Evolutionary conservation across 495 filamentous ascomycete genomes (phyloP).

Genomic region (Staphylotrichum tortipilum): DNA sequence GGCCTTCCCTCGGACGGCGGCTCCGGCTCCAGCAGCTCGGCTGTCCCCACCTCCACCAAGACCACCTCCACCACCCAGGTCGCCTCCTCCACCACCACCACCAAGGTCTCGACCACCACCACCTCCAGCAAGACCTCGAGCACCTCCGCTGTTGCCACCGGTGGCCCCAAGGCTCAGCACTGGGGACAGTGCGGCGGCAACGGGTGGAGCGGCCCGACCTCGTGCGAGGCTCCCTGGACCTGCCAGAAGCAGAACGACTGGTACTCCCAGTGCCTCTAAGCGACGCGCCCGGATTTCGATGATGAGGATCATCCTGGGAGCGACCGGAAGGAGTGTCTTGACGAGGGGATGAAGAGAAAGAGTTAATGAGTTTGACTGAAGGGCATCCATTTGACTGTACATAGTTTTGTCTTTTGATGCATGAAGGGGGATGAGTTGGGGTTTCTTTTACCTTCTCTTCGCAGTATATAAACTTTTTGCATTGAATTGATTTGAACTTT

Average conservation of each 20-base stretch:
- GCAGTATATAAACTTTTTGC: conserved; percentile 16
- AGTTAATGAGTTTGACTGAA: not conserved
- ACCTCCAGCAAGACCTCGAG: conserved; percentile 8
- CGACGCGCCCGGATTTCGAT: not conserved
- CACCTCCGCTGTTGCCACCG: conserved; percentile 11
- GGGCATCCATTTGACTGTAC: conserved; percentile 11
- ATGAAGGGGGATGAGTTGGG: conserved; percentile 6
- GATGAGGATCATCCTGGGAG: not conserved
- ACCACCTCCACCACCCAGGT: conserved; percentile 5
- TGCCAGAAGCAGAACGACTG: conserved; percentile 26
- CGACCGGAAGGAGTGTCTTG: not conserved
- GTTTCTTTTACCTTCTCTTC: conserved; percentile 4
- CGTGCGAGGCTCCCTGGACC: conserved; percentile 29
- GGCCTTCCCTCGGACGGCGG: conserved; percentile 13
- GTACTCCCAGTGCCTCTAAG: conserved; percentile 5
- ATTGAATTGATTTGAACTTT: conserved; percentile 3
- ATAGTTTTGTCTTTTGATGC: conserved; percentile 15
- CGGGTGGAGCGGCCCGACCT: conserved; percentile 36
- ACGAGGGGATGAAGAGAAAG: not conserved
- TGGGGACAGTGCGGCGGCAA: conserved; percentile 39
- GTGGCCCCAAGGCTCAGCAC: not conserved
- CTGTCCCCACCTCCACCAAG: conserved; percentile 9
- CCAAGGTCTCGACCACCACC: conserved; percentile 9
- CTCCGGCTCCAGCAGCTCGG: conserved; percentile 9
- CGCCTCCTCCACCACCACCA: conserved; percentile 6